These are phyloP conservation scores for Daphne laureola DNA, from an alignment of 441 rosid genomes.

Conservation along the genomic window DNA sequence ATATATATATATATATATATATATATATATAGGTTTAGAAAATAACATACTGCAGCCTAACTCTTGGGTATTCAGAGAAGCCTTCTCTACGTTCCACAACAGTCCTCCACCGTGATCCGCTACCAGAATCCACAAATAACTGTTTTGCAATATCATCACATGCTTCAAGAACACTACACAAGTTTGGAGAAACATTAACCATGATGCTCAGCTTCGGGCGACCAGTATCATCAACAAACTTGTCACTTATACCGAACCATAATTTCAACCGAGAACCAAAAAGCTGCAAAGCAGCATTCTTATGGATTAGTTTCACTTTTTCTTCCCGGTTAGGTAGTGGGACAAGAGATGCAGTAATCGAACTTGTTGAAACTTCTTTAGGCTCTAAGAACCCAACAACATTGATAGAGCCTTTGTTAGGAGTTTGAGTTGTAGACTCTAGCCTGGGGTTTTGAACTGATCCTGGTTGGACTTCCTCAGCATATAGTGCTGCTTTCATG, in stretches of 20 bases:
- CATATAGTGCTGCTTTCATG: constrained; percentile 30
- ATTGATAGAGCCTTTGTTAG: constrained; percentile 28
- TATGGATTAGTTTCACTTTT: constrained; percentile 35
- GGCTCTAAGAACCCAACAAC: constrained; percentile 37
- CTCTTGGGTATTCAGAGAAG: constrained; percentile 28
- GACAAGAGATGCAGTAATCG: constrained; percentile 36
- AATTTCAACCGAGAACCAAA: constrained; percentile 45
- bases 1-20: too few species aligned
- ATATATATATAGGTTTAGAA: not conserved
- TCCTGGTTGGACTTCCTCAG: constrained; percentile 22
- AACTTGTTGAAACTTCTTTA: constrained; percentile 44
- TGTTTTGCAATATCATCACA: constrained; percentile 45
- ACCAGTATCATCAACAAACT: constrained; percentile 51
- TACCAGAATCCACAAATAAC: constrained; percentile 36
- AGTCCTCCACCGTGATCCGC: constrained; percentile 60
- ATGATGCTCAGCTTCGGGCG: constrained; percentile 62
- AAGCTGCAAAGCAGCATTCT: constrained; percentile 45
- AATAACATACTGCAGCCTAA: constrained; percentile 68
- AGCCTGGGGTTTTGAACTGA: constrained; percentile 28
- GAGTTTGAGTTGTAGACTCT: constrained; percentile 18
- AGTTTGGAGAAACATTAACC: constrained; percentile 39
- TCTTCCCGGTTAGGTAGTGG: constrained; percentile 36
- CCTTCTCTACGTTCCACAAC: constrained; percentile 29
- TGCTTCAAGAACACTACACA: constrained; percentile 51
- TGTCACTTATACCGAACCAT: constrained; percentile 43